These are phyloP conservation scores for Phytophthora palmivora DNA, from an alignment of 352 stramenopile species.

Conservation along the genomic window DNA sequence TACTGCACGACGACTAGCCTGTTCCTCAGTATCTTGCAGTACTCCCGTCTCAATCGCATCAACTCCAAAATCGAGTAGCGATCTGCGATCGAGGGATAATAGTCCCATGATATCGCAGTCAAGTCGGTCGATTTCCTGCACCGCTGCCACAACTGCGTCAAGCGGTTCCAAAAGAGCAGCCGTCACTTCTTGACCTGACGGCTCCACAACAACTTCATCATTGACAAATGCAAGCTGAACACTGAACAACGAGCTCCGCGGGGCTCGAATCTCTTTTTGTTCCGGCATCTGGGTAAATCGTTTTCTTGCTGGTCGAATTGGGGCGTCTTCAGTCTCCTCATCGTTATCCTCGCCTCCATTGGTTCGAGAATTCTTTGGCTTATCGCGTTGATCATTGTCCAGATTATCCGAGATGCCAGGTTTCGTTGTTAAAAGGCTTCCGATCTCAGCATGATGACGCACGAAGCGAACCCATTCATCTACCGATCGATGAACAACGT, in stretches of 20 bases:
- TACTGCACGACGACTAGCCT: conserved; percentile 33
- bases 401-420: not conserved
- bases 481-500: conserved; percentile 66
- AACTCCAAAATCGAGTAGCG: conserved; percentile 62
- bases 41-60: conserved; percentile 15
- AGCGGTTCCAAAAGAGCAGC: conserved; percentile 79
- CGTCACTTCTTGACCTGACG: conserved; percentile 76
- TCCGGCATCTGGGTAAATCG: conserved; percentile 5
- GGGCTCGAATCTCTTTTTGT: conserved; percentile 46
- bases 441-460: conserved; percentile 22
- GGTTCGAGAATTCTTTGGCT: conserved; percentile 4
- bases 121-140: conserved; percentile 86
- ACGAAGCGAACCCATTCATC: conserved; percentile 73
- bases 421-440: not conserved
- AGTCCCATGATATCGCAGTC: conserved; percentile 93
- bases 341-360: conserved; percentile 2
- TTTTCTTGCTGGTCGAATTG: conserved; percentile 8
- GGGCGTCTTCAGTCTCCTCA: conserved; percentile 17
- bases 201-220: conserved; percentile 62
- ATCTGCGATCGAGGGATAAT: conserved; percentile 69
- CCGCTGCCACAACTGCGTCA: conserved; percentile 73
- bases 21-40: not conserved
- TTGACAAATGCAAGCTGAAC: conserved; percentile 71
- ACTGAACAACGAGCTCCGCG: conserved; percentile 82
- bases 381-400: conserved; percentile 5